These are phyloP conservation scores for Colletotrichum sublineola DNA, from an alignment of 2,329 filamentous ascomycete genomes.

Conservation along the genomic window DNA sequence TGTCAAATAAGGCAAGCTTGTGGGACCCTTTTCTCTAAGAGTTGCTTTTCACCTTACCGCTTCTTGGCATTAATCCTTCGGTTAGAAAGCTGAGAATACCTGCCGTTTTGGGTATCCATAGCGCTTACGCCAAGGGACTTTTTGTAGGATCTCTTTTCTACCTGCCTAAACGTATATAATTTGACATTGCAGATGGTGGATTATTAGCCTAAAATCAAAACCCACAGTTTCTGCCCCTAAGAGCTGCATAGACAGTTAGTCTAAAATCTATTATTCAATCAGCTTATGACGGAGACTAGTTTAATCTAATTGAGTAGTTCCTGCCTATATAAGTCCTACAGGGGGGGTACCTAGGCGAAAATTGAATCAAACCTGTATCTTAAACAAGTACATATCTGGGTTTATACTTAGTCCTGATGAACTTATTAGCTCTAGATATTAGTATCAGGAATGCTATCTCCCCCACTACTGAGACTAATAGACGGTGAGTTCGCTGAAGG, in stretches of 20 bases:
- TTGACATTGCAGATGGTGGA: background rate
- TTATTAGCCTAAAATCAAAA: background rate
- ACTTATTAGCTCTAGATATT: too few relatives aligned
- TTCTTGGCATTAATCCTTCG: slow-evolving; percentile 10
- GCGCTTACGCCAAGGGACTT: slow-evolving; percentile 2
- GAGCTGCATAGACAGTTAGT: background rate
- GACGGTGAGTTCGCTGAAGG: too few relatives aligned
- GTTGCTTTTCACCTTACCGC: background rate
- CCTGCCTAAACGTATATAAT: slow-evolving; percentile 1
- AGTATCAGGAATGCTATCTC: too few relatives aligned
- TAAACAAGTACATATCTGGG: too few relatives aligned
- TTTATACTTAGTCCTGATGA: too few relatives aligned
- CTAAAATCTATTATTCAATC: background rate
- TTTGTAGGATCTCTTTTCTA: background rate
- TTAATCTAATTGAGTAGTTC: too few relatives aligned
- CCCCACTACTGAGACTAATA: too few relatives aligned
- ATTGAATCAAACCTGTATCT: too few relatives aligned
- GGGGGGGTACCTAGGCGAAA: too few relatives aligned
- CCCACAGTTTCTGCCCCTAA: background rate
- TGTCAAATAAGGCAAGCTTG: background rate
- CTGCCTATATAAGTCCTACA: too few relatives aligned
- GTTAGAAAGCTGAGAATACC: background rate
- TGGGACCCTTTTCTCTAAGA: background rate
- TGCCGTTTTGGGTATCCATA: background rate
- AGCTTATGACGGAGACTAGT: too few relatives aligned